Base-by-base conservation (phyloP, 805 yeast genomes). In the Nakazawaea ambrosiae region DNA sequence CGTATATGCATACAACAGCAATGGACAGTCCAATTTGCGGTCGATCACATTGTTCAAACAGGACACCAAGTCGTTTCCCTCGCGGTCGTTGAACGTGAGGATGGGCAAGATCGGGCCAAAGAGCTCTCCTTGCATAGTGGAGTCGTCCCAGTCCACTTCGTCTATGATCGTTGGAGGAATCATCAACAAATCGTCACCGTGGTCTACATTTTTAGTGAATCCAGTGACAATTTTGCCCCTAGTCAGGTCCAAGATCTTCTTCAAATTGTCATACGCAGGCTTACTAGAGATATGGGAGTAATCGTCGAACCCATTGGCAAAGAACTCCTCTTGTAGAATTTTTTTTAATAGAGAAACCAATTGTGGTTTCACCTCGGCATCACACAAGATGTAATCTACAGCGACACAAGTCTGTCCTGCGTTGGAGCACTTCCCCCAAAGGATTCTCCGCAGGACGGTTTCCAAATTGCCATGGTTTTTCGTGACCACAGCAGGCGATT, bases 341-440 rank as follows among this genome's bases (percentile, higher is more conserved):
- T 67, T 66, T 27, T 55, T 48, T 37, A 66, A 49, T 39, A 73
- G 51, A 5, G 58, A 63, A 1, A 76, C 58, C 35, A 84, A 72
- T 45, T 71, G 61, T 20, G 63, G 72, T 49, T 78, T 75, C 17
- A 78, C 58, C 3, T 66, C 55, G 39, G 68, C 73, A 41, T 81
- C 86, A n/a, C 78, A 81, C 31, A 86, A 50, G 4, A 82, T 61
- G 51, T 87, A 89, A 60, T 90, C 97, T 7, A 89, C 82, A 8
- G 95, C 84, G 27, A 86, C 83, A 63, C 97, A 89, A 2, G 92
- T 78, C 62, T 89, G 97, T 14, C 97, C 97, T 14, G 83, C 74
- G 54, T 87, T 90, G 23, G 74, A 60, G 52, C 80, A 81, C 48
- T 81, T 75, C 14, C 89, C 90, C 84, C 92, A 85, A 1, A 71